Evolutionary conservation across 441 rosid species (phyloP).

Genomic region (Euphorbia corollata): DNA sequence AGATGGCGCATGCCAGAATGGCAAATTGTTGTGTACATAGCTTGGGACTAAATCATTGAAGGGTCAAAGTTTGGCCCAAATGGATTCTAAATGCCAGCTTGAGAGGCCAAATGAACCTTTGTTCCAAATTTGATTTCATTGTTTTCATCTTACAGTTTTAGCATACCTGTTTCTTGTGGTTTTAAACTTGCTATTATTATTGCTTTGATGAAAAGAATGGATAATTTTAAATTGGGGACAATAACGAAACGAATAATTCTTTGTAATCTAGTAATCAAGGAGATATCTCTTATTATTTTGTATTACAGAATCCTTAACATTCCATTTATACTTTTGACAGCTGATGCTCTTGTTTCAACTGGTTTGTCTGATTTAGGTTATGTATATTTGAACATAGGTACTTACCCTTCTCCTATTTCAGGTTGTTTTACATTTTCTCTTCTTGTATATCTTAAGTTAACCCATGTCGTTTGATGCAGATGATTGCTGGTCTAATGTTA

Average conservation of each 20-base stretch:
- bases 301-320: no score
- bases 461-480: conserved; percentile 41
- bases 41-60: no score
- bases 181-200: background rate
- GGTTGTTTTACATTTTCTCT: background rate
- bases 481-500: conserved; percentile 79
- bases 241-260: background rate
- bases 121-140: background rate
- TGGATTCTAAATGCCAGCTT: no score
- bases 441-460: conserved; percentile 23
- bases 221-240: background rate
- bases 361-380: conserved; percentile 92
- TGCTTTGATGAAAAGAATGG: background rate
- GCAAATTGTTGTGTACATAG: no score
- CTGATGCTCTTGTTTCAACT: conserved; percentile 78
- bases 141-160: background rate
- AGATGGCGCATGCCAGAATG: no score
- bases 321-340: conserved; percentile 33
- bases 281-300: no score
- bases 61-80: no score
- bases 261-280: no score
- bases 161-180: background rate
- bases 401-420: conserved; percentile 12
- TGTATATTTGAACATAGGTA: conserved; percentile 78
- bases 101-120: no score